Evolutionary conservation across 2,329 filamentous ascomycete species (phyloP).

Genomic region (Bipolaris oryzae): DNA sequence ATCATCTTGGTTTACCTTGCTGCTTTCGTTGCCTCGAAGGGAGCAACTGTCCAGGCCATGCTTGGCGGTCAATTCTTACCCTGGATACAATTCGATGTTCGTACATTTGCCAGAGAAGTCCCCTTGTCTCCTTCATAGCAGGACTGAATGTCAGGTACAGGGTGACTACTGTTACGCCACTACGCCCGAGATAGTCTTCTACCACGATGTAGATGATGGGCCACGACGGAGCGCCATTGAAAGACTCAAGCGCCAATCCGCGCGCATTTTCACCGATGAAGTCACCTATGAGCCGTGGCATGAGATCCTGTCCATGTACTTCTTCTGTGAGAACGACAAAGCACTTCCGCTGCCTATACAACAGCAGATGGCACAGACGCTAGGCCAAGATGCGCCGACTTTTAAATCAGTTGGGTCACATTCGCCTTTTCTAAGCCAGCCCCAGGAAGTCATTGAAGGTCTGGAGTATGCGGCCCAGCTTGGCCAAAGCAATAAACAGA

Average conservation of each 20-base stretch:
- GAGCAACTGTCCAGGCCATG: slow-evolving; percentile 1
- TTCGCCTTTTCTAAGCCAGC: slow-evolving; percentile 9
- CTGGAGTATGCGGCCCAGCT: slow-evolving; percentile 4
- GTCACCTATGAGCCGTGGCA: slow-evolving; percentile 9
- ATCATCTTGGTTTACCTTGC: slow-evolving; percentile 5
- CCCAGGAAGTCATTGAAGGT: slow-evolving; percentile 1
- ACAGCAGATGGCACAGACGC: slow-evolving; percentile 2
- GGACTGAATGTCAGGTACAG: background rate
- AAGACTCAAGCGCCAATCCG: slow-evolving; percentile 4
- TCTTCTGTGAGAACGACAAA: slow-evolving; percentile 6
- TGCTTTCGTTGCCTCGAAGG: slow-evolving; percentile 8
- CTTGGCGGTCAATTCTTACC: slow-evolving; percentile 4
- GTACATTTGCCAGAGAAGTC: background rate
- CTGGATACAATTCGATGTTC: slow-evolving; percentile 8
- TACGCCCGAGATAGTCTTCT: slow-evolving; percentile 1
- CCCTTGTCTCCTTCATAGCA: background rate
- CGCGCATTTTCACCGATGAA: slow-evolving; percentile 5
- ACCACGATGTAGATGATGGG: slow-evolving; percentile 1
- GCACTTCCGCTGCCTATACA: slow-evolving; percentile 6
- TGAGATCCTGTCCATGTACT: slow-evolving; percentile 4
- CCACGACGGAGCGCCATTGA: background rate
- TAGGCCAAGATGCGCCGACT: background rate
- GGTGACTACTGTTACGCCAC: slow-evolving; percentile 1
- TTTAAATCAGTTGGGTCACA: background rate
- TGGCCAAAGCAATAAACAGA: background rate